phyloP scores from a whole-genome alignment of 2,329 filamentous ascomycete species.

The Colletotrichum godetiae region DNA sequence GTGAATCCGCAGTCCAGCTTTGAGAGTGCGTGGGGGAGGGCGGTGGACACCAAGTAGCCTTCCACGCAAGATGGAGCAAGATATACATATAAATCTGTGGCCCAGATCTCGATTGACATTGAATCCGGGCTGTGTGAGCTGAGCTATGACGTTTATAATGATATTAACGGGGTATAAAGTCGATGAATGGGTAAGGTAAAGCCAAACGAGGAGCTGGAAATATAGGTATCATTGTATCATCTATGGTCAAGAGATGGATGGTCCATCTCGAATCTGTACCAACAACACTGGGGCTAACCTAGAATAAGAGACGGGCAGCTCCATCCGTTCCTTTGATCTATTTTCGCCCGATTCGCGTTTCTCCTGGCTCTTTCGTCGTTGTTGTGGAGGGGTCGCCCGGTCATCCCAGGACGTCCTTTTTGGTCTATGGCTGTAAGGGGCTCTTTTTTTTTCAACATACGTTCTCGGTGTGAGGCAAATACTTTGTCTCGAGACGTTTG shows the following conservation, averaged over 20 bases:
- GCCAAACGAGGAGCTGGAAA: neutral
- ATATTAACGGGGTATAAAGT: conserved; percentile 12
- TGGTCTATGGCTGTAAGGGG: neutral
- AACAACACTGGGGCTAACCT: conserved; percentile 15
- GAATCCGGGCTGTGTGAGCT: neutral
- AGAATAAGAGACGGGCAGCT: conserved; percentile 8
- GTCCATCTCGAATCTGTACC: conserved; percentile 28
- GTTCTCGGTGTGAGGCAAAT: neutral
- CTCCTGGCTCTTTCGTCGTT: neutral
- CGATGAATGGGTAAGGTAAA: neutral
- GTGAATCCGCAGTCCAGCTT: conserved; percentile 64
- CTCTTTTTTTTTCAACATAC: neutral
- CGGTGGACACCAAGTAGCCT: conserved; percentile 54
- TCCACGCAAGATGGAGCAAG: neutral
- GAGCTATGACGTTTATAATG: conserved; percentile 10
- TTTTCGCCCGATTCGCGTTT: neutral
- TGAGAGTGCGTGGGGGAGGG: conserved; percentile 78
- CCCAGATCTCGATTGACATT: neutral
- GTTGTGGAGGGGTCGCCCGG: neutral
- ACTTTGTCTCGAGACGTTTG: neutral
- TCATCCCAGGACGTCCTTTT: neutral
- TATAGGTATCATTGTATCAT: conserved; percentile 35
- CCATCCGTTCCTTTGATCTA: conserved; percentile 10
- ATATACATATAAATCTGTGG: neutral
- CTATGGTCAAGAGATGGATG: conserved; percentile 31